Conservation (phyloP, 1,284 basidiomycete species). For the Cryptococcus sp. region DNA sequence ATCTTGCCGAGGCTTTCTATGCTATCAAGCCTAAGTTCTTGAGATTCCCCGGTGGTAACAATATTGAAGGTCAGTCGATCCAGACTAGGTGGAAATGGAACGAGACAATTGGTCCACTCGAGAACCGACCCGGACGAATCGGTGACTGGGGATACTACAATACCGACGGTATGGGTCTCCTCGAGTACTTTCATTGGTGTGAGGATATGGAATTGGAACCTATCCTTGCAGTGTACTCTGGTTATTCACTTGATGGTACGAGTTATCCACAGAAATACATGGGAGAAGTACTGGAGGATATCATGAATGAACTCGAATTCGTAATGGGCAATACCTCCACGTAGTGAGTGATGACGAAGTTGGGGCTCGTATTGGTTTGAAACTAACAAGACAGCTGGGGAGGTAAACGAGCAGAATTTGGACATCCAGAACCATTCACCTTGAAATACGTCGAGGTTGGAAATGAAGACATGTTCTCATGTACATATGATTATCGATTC, state of each 20-base stretch:
- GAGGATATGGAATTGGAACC: slow-evolving; percentile 9
- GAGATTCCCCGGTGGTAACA: slow-evolving; percentile 7
- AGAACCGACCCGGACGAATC: slow-evolving; percentile 6
- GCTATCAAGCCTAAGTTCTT: slow-evolving; percentile 6
- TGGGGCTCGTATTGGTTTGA: too few species aligned
- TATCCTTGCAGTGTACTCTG: slow-evolving; percentile 4
- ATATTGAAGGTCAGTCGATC: slow-evolving; percentile 5
- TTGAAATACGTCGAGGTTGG: slow-evolving; percentile 2
- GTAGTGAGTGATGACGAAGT: too few species aligned
- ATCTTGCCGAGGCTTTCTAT: slow-evolving; percentile 5
- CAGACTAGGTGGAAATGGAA: slow-evolving; percentile 2
- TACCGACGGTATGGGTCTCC: slow-evolving; percentile 5
- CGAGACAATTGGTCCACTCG: slow-evolving; percentile 5
- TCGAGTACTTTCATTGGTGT: slow-evolving; percentile 8
- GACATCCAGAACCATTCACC: too few species aligned
- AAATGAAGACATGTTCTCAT: slow-evolving; percentile 6
- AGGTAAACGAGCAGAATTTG: too few species aligned
- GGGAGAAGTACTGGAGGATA: slow-evolving; percentile 7
- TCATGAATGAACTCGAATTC: slow-evolving; percentile 4
- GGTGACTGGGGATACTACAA: slow-evolving; percentile 8
- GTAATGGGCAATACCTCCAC: too few species aligned
- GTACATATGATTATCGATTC: slow-evolving; percentile 4
- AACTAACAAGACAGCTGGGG: too few species aligned
- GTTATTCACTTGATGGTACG: slow-evolving; percentile 6
- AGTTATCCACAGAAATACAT: slow-evolving; percentile 1